A percentile compares a stretch with the other conserved stretches of the same genome.
phyloP scores from a whole-genome alignment of 2,329 filamentous ascomycete species.

The Ophiobolus disseminans region DNA sequence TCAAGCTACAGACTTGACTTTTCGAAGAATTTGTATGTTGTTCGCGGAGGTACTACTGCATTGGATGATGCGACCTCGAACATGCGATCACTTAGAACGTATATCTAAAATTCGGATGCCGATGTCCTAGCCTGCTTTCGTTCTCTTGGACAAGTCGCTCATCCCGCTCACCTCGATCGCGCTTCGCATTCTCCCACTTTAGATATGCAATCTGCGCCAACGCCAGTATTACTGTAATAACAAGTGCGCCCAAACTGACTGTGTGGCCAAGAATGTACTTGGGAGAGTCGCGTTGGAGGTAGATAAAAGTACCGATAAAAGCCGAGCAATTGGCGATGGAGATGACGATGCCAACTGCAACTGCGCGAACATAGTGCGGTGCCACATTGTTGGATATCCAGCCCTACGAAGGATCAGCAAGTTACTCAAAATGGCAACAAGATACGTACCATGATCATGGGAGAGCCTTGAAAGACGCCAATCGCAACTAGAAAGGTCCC shows the following conservation, averaged over 20 bases:
- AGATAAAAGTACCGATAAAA: constrained; percentile 61
- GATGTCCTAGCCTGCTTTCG: constrained; percentile 34
- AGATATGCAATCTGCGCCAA: constrained; percentile 31
- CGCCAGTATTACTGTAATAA: constrained; percentile 29
- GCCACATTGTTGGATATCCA: constrained; percentile 55
- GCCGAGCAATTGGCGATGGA: constrained; percentile 59
- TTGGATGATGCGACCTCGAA: no score
- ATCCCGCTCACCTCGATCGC: constrained; percentile 31
- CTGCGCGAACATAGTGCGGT: constrained; percentile 64
- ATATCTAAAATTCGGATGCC: constrained; percentile 41
- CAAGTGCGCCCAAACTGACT: constrained; percentile 35
- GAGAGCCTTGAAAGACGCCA: constrained; percentile 52
- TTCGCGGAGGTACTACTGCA: no score
- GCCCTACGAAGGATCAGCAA: constrained; percentile 25
- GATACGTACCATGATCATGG: constrained; percentile 43
- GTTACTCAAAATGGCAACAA: neutral
- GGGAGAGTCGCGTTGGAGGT: constrained; percentile 53
- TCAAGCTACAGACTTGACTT: no score
- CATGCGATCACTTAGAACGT: constrained; percentile 19
- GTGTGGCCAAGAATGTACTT: constrained; percentile 30
- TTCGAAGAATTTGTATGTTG: no score
- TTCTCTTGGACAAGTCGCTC: constrained; percentile 30
- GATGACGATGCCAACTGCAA: constrained; percentile 58
- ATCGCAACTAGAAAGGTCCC: constrained; percentile 51
- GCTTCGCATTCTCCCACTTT: constrained; percentile 35